Base-by-base conservation (phyloP, 805 yeast genomes). In the Lachancea kluyveri region DNA sequence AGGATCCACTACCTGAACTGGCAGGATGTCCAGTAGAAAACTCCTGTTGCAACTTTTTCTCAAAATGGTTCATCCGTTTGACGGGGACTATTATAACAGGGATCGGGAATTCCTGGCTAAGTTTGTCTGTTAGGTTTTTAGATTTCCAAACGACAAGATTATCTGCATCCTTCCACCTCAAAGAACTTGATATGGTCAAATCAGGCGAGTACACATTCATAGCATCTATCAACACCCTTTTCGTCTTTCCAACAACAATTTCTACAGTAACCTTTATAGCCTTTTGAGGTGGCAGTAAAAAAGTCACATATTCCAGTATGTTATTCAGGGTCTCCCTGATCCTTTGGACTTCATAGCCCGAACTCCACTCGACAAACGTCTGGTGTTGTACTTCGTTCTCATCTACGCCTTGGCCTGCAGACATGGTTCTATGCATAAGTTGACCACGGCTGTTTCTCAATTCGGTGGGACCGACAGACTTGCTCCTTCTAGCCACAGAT, bases 181-280 rank as follows among this genome's bases (percentile, higher is more conserved):
- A 36, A 3, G 54, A 46, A 2, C 49, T 36, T 6, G 50, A 39
- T 10, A 8, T 19, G 9, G 21, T 19, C 15, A 58, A 33, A 33
- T 58, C 58, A 11, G 63, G 63, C 4, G 45, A 41, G 32, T 58
- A 56, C 8, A 50, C 48, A 37, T 56, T 54, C 6, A 48, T 41
- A 24, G 59, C 54, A 26, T 56, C 58, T 12, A 43, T 24, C 12
- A 57, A 28, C 5, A 47, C 36, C 26, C 48, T 37, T 17, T 39
- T 39, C 1, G 54, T 48, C 21, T 41, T 44, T 8, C 58, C 62
- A 9, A 58, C 28, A 2, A 48, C 47, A n/a, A 57, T 41, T 27
- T 57, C 63, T 13, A 57, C 51, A 3, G 61, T 54, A 9, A 57
- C 33, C 30, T 56, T 58, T n/a, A 58, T 41, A 5, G 48, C 36